phyloP scores from a whole-genome alignment of 2,329 filamentous ascomycete genomes.

The Elsinoe batatas region DNA sequence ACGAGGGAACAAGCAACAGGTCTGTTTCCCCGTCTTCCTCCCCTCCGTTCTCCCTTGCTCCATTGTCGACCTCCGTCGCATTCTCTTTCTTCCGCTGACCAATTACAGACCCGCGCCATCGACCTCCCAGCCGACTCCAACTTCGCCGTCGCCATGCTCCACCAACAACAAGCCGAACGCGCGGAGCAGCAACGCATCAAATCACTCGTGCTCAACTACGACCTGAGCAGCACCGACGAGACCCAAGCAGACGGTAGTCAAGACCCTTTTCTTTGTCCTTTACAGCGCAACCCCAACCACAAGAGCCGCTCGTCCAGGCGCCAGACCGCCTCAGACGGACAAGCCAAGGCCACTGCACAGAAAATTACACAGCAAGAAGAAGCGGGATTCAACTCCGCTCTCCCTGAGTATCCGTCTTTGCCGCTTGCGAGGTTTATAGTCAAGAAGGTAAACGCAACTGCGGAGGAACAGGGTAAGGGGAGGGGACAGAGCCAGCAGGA shows the following conservation, averaged over 20 bases:
- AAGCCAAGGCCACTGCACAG: neutral
- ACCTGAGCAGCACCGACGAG: slow-evolving; percentile 72
- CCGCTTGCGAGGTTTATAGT: neutral
- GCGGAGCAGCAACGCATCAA: slow-evolving; percentile 99
- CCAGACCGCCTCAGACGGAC: slow-evolving; percentile 27
- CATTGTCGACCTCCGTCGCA: neutral
- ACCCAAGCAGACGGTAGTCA: slow-evolving; percentile 58
- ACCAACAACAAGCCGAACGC: slow-evolving; percentile 84
- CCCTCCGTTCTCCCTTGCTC: too few species aligned
- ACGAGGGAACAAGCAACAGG: slow-evolving; percentile 90
- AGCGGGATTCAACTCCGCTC: slow-evolving; percentile 12
- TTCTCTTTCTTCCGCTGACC: slow-evolving; percentile 18
- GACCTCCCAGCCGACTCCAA: slow-evolving; percentile 83
- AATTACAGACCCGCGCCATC: slow-evolving; percentile 69
- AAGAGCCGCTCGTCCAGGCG: slow-evolving; percentile 28
- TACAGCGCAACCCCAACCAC: slow-evolving; percentile 41
- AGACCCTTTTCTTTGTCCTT: slow-evolving; percentile 32
- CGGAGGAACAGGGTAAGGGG: neutral
- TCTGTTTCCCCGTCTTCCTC: slow-evolving; percentile 28
- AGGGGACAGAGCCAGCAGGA: neutral
- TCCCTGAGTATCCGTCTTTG: neutral
- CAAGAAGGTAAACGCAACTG: neutral
- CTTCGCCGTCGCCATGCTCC: slow-evolving; percentile 93
- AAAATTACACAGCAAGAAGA: neutral
- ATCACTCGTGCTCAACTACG: slow-evolving; percentile 91